Percentiles rank a stretch among this genome's conserved stretches.
phyloP scores from a whole-genome alignment of 106 monocot species.

The Phalaenopsis aphrodite region DNA sequence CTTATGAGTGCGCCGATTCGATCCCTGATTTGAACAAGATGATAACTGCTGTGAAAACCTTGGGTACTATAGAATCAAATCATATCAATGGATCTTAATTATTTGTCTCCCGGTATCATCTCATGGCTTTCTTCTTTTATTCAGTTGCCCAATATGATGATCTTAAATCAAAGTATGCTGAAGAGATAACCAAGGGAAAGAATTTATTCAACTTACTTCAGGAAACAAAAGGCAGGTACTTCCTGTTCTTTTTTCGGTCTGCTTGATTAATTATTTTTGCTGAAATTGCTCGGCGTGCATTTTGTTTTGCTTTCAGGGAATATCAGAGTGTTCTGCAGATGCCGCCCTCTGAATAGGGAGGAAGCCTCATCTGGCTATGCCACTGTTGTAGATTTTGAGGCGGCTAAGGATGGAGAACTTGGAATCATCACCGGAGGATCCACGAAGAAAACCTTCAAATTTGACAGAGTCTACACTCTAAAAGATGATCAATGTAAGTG shows the following conservation, averaged over 20 bases:
- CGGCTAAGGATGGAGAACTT: constrained; percentile 68
- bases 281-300: background rate
- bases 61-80: constrained; percentile 37
- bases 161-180: constrained; percentile 66
- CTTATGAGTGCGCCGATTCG: constrained; percentile 59
- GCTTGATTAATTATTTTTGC: background rate
- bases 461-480: constrained; percentile 70
- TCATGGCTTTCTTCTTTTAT: background rate
- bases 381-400: constrained; percentile 62
- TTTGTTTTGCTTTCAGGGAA: constrained; percentile 44
- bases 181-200: constrained; percentile 71
- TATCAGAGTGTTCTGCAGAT: constrained; percentile 91
- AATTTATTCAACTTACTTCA: constrained; percentile 67
- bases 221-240: constrained; percentile 59
- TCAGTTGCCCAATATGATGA: constrained; percentile 70
- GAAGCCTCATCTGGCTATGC: constrained; percentile 39
- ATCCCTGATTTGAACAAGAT: constrained; percentile 74
- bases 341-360: constrained; percentile 71
- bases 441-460: constrained; percentile 62
- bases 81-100: background rate
- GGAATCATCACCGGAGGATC: constrained; percentile 39
- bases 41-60: constrained; percentile 52
- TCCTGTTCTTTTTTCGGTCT: background rate
- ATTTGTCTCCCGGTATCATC: background rate
- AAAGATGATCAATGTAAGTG: constrained; percentile 64